A percentile compares a stretch with the other conserved stretches of the same genome.
These are phyloP conservation scores for Hyphodiscus hymeniophilus DNA, from an alignment of 495 filamentous ascomycete species.

Conservation along the genomic window DNA sequence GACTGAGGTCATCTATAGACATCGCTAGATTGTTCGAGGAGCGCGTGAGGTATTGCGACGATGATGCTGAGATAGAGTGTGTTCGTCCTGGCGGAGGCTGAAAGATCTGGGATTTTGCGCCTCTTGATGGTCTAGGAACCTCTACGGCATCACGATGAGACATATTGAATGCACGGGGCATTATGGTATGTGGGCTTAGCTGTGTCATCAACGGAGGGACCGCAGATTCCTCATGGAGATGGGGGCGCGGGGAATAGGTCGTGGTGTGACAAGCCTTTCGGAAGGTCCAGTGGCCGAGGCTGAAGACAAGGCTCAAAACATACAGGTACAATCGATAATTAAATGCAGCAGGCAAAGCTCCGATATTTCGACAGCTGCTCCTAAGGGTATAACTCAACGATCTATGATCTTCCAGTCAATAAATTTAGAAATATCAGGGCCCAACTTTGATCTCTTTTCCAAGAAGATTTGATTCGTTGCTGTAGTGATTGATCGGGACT, in stretches of 20 bases:
- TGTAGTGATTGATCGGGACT: too few species aligned
- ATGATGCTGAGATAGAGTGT: conserved; percentile 43
- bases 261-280: background rate
- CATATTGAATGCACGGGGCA: conserved; percentile 21
- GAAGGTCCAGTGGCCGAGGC: background rate
- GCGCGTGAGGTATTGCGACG: conserved; percentile 45
- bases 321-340: too few species aligned
- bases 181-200: background rate
- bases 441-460: too few species aligned
- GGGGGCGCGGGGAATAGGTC: too few species aligned
- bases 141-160: conserved; percentile 2
- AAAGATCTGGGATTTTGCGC: conserved; percentile 54
- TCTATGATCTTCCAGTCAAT: too few species aligned
- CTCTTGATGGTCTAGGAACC: conserved; percentile 22
- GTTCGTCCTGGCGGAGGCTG: conserved; percentile 60
- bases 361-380: too few species aligned
- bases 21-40: conserved; percentile 42
- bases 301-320: background rate
- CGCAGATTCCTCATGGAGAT: too few species aligned
- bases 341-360: too few species aligned
- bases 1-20: conserved; percentile 4
- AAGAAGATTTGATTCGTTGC: too few species aligned
- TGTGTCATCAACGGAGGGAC: background rate
- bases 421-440: too few species aligned
- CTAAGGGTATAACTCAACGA: too few species aligned